Evolutionary conservation across 768 basidiomycete genomes (phyloP).

Genomic region (Pleurotus eryngii): DNA sequence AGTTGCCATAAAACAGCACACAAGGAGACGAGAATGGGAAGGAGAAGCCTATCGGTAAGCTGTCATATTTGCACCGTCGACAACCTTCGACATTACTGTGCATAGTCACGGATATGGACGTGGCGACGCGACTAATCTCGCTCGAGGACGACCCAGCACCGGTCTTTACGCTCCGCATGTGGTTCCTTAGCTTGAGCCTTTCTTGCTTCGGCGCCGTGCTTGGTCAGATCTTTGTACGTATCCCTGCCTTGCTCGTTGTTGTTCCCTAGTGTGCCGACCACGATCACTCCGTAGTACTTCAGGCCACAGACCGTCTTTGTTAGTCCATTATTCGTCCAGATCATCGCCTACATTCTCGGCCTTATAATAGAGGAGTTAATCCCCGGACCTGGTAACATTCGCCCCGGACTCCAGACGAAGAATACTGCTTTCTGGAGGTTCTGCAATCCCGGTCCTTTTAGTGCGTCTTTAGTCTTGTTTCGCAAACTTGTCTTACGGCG

Average conservation of each 20-base stretch:
- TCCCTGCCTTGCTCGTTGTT: too few species aligned
- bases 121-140: constrained; percentile 46
- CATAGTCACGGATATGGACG: constrained; percentile 42
- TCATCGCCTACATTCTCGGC: constrained; percentile 52
- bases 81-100: background rate
- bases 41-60: constrained; percentile 45
- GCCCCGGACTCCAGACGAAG: constrained; percentile 23
- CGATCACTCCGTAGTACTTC: constrained; percentile 35
- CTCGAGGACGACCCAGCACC: constrained; percentile 50
- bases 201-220: constrained; percentile 54
- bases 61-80: background rate
- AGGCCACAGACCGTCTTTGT: constrained; percentile 49
- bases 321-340: constrained; percentile 46
- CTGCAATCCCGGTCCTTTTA: constrained; percentile 63
- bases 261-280: too few species aligned
- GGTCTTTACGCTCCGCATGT: constrained; percentile 51
- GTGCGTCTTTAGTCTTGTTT: constrained; percentile 27
- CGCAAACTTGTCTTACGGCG: too few species aligned
- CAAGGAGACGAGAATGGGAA: constrained; percentile 34
- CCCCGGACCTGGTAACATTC: constrained; percentile 29
- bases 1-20: too few species aligned
- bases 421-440: constrained; percentile 46
- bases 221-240: constrained; percentile 45
- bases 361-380: constrained; percentile 36
- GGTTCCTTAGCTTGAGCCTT: constrained; percentile 52